Base-by-base conservation (phyloP, 495 filamentous ascomycete genomes). In the Podospora pseudopauciseta region DNA sequence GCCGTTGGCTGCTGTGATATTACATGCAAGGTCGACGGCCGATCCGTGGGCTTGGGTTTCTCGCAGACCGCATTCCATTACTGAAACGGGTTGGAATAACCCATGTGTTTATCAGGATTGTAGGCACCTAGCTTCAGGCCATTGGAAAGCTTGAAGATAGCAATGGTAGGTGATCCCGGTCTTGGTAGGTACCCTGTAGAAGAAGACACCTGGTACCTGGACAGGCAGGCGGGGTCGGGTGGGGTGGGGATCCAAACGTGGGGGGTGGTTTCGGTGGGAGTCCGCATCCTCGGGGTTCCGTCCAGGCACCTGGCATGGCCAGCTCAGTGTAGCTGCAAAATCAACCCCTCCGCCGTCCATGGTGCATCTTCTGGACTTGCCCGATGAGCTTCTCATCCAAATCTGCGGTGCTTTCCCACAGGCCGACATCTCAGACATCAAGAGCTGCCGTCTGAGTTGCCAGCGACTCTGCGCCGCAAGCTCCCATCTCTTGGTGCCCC, bases 11-110 rank as follows among this genome's bases (percentile, higher is more conserved):
- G 23, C 61, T 16, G 32, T 32, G 30, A 32, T 32, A 27, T 26
- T 27, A 5, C 6, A 62, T 62, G 28, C 59, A 11, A 61, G 20
- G 26, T 15, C 18, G 59, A 61, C 59, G 59, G 59, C 20, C 26
- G 59, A 28, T 61, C 59, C 59, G 26, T 32, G 59, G 59, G 27
- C 59, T 61, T 61, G 59, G 59, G 59, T 19, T 16, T 61, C 18
- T 13, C 54, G 54, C 27, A 18, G 20, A 61, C 59, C 59, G 59
- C 59, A 61, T 61, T 62, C 2, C 60, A 62, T 62, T 62, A 62
- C 60, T 62, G 26, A 63, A 63, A 63, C 34, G 18, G 27, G 61
- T 16, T 63, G 30, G 34, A 63, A 32, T 44, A 13, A 32, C 27
- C 39, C 39, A 49, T 49, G 39, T 49, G 39, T 5, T 11, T 49